These are phyloP conservation scores for Acer negundo DNA, from an alignment of 345 rosid genomes.

Conservation along the genomic window DNA sequence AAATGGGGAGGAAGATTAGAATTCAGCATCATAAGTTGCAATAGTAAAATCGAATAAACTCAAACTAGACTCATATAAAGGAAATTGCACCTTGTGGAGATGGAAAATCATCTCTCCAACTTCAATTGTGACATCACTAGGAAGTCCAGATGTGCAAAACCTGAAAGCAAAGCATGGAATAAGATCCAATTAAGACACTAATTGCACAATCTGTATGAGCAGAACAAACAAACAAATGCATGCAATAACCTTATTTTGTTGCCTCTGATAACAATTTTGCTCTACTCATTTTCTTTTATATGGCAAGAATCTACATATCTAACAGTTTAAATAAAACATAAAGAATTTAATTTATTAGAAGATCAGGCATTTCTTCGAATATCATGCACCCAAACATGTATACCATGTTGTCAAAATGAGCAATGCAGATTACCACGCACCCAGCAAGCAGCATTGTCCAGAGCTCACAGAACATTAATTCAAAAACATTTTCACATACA, in stretches of 20 bases:
- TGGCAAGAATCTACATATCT: no score
- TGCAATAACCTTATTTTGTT: not conserved
- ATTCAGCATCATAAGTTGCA: not conserved
- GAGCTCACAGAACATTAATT: no score
- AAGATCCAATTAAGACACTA: conserved; percentile 13
- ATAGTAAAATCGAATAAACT: not conserved
- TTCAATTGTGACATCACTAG: conserved; percentile 69
- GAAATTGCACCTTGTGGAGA: conserved; percentile 69
- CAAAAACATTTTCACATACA: no score
- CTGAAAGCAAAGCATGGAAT: conserved; percentile 33
- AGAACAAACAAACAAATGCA: not conserved
- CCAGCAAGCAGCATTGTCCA: no score
- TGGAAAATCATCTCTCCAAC: conserved; percentile 65
- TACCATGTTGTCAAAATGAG: no score
- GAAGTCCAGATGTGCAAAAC: conserved; percentile 70
- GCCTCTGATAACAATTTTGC: not conserved
- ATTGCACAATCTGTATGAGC: not conserved
- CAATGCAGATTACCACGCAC: no score
- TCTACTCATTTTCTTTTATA: not conserved
- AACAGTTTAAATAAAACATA: no score
- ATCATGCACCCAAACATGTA: no score
- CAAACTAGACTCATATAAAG: not conserved
- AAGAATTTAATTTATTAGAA: no score
- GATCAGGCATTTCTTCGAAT: no score
- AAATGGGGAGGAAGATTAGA: not conserved